phyloP scores from a whole-genome alignment of 495 filamentous ascomycete genomes.

The Penicillium paradoxum region DNA sequence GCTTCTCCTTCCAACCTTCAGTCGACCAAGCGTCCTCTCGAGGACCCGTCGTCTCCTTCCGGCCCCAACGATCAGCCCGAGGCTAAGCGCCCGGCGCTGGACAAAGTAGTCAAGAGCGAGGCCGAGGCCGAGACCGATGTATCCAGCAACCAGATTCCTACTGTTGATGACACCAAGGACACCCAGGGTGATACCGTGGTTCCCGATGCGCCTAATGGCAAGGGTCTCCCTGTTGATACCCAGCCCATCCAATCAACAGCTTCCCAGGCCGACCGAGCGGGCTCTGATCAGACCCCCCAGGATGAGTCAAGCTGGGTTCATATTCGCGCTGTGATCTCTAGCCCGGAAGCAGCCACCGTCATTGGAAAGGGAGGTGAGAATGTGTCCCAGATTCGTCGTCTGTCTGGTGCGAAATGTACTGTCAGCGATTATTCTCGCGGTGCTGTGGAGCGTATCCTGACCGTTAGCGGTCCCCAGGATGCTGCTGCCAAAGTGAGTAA shows the following conservation, averaged over 20 bases:
- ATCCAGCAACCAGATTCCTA: conserved; percentile 37
- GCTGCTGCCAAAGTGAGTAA: conserved; percentile 86
- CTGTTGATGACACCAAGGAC: conserved; percentile 42
- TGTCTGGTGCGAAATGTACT: conserved; percentile 94
- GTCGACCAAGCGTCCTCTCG: conserved; percentile 87
- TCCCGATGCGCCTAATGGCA: conserved; percentile 62
- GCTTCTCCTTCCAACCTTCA: conserved; percentile 57
- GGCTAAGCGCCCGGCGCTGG: conserved; percentile 91
- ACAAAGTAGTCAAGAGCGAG: conserved; percentile 73
- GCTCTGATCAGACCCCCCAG: conserved; percentile 50
- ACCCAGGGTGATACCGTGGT: conserved; percentile 63
- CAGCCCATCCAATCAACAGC: conserved; percentile 65
- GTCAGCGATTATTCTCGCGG: conserved; percentile 97
- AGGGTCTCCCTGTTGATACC: conserved; percentile 40
- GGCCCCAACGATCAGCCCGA: conserved; percentile 89
- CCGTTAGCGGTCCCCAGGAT: conserved; percentile 91
- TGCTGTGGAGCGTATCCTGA: conserved; percentile 93
- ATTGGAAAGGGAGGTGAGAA: conserved; percentile 99
- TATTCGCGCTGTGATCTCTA: conserved; percentile 91
- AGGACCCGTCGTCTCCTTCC: conserved; percentile 92
- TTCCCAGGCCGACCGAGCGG: conserved; percentile 49
- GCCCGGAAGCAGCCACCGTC: conserved; percentile 91
- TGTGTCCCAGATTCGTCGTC: conserved; percentile 84
- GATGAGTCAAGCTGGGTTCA: conserved; percentile 97
- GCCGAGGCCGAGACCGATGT: conserved; percentile 49